Conservation (phyloP, 129 eudicot genomes). For the Ambrosia artemisiifolia region DNA sequence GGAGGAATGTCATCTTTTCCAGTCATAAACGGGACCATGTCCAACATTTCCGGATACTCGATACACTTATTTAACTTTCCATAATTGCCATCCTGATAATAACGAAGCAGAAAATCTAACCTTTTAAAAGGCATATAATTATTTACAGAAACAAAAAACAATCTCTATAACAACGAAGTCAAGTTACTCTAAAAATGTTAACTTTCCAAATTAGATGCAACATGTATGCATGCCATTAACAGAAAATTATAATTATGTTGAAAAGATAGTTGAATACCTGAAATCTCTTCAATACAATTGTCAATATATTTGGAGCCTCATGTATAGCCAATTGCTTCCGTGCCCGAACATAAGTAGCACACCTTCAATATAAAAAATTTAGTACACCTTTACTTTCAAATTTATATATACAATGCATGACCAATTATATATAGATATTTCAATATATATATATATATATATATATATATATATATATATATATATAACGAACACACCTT, state of each 20-base stretch:
- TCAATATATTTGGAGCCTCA: constrained; percentile 89
- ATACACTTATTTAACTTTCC: constrained; percentile 88
- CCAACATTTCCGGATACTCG: constrained; percentile 79
- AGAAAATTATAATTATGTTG: background rate
- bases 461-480: too few species aligned
- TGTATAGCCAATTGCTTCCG: constrained; percentile 78
- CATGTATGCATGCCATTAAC: too few species aligned
- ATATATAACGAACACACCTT: constrained; percentile 45
- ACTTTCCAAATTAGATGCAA: background rate
- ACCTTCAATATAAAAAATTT: constrained; percentile 45
- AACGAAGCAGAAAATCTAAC: background rate
- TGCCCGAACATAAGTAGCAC: constrained; percentile 81
- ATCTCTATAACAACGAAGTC: background rate
- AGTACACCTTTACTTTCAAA: background rate
- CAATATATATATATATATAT: too few species aligned
- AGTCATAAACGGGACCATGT: constrained; percentile 90
- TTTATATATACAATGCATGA: constrained; percentile 7
- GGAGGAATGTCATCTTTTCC: constrained; percentile 88
- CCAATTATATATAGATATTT: background rate
- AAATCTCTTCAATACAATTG: constrained; percentile 90
- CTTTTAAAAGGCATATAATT: background rate
- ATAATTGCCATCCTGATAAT: constrained; percentile 73
- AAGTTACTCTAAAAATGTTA: background rate
- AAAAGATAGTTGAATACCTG: constrained; percentile 48
- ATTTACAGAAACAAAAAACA: background rate